Evolutionary conservation across 495 filamentous ascomycete genomes (phyloP), one percentile per base, ranked within the genome.

Genomic region (Podospora comata): DNA sequence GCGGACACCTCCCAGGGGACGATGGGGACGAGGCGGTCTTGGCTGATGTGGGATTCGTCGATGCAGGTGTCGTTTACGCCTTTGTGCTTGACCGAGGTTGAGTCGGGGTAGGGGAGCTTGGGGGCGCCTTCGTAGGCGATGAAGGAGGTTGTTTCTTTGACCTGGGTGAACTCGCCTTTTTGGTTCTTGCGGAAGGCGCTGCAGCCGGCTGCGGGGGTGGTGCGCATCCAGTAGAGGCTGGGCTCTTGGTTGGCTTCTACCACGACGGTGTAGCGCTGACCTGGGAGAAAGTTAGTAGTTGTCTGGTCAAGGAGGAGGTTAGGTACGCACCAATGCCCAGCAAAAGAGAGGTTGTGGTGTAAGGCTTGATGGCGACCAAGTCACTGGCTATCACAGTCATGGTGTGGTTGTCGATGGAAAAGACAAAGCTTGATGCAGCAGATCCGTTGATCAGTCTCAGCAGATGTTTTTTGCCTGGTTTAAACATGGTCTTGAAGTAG

Each of bases 211-310:
- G 65, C 65, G 4, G 65, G 56, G 18, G 65, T 67, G 19, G 69
- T 65, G 34, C 69, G 69, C 9, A 71, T 71, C 69, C 69, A 71
- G 28, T 60, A 71, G 56, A 28, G 44, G 26, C 13, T 19, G 26
- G 20, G 28, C 9, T 48, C 39, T 23, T n/a, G 79, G 64, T 86
- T 79, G 5, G 87, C 87, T 55, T 82, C 81, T 34, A 91, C 79
- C 60, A 91, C 82, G 20, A 91, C 76, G 68, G 89, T 81, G 76
- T 89, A 90, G 26, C 89, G 81, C 75, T 91, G 87, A 7, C 86
- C 55, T 58, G 55, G 6, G 3, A 19, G 3, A 5, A 19, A 1
- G 11, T 58, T 23, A 26, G n/a, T 4, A 58, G 13, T 11, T 15
- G n/a, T 11, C 18, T 58, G 23, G 6, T 19, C 0, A 20, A 20